phyloP scores from a whole-genome alignment of 768 basidiomycete species.

The Kwoniella mangroviensis region DNA sequence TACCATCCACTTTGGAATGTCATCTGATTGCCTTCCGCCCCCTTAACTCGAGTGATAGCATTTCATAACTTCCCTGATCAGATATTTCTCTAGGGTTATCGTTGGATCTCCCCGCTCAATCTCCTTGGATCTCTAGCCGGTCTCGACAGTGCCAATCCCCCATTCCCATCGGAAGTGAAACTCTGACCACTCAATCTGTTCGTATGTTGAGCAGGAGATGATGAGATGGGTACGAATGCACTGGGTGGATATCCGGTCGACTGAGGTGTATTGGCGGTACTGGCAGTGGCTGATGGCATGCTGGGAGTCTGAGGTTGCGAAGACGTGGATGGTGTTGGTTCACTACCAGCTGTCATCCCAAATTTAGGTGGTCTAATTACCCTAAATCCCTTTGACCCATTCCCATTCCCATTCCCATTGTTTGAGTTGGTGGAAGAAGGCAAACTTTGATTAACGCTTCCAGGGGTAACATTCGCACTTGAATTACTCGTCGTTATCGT shows the following conservation, averaged over 20 bases:
- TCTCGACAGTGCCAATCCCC: constrained; percentile 10
- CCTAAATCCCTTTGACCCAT: constrained; percentile 28
- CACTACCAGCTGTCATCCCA: not conserved
- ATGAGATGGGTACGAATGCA: constrained; percentile 25
- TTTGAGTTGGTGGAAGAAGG: not conserved
- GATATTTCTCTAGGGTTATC: no score
- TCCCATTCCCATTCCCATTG: constrained; percentile 6
- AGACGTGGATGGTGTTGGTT: not conserved
- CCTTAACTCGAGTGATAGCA: no score
- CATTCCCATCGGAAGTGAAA: not conserved
- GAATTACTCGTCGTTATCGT: not conserved
- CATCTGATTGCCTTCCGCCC: not conserved
- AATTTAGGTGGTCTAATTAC: constrained; percentile 21
- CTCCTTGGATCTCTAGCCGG: constrained; percentile 23
- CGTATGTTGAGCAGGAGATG: not conserved
- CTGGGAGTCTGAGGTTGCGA: not conserved
- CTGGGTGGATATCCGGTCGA: constrained; percentile 24
- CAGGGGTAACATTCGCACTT: constrained; percentile 8
- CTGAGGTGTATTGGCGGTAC: not conserved
- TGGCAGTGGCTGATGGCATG: not conserved
- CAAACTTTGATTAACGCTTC: not conserved
- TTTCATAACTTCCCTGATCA: no score
- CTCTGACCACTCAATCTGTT: constrained; percentile 1
- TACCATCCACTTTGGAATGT: no score
- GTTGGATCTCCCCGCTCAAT: constrained; percentile 23